These are phyloP conservation scores for Bacterosira constricta DNA, from an alignment of 108 stramenopile species.

Conservation along the genomic window DNA sequence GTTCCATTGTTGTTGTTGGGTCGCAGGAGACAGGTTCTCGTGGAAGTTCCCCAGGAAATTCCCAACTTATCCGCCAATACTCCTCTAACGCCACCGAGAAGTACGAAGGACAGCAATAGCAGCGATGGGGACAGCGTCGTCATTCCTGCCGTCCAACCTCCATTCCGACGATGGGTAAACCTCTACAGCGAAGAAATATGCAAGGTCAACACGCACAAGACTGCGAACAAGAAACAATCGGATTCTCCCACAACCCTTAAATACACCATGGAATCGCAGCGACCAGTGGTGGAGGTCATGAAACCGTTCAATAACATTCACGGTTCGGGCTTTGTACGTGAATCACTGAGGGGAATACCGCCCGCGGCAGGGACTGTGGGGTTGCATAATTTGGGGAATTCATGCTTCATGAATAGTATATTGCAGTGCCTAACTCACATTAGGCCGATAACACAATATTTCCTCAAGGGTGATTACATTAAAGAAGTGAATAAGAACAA, in stretches of 20 bases:
- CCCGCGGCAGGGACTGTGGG: conserved; percentile 91
- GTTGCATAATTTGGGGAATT: conserved; percentile 96
- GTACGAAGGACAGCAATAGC: conserved; percentile 3
- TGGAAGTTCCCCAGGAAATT: conserved; percentile 72
- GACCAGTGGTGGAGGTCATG: conserved; percentile 70
- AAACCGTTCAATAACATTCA: conserved; percentile 70
- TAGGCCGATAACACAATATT: conserved; percentile 84
- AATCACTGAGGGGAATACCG: conserved; percentile 76
- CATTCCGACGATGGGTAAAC: conserved; percentile 78
- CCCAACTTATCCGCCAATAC: conserved; percentile 21
- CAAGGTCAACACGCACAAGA: conserved; percentile 62
- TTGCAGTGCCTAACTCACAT: conserved; percentile 93
- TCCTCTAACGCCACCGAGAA: neutral
- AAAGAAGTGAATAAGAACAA: conserved; percentile 75
- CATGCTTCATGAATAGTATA: conserved; percentile 96
- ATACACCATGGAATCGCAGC: conserved; percentile 64
- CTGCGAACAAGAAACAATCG: conserved; percentile 35
- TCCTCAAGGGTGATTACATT: conserved; percentile 74
- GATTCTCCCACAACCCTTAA: conserved; percentile 57
- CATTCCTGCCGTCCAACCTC: conserved; percentile 46
- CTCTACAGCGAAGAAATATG: conserved; percentile 87
- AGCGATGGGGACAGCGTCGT: too few relatives aligned
- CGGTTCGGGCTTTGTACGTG: conserved; percentile 79
- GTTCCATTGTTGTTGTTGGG: conserved; percentile 58
- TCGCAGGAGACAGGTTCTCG: conserved; percentile 55